Evolutionary conservation across 345 rosid genomes (phyloP).

Genomic region (Citrus mangshanensis): DNA sequence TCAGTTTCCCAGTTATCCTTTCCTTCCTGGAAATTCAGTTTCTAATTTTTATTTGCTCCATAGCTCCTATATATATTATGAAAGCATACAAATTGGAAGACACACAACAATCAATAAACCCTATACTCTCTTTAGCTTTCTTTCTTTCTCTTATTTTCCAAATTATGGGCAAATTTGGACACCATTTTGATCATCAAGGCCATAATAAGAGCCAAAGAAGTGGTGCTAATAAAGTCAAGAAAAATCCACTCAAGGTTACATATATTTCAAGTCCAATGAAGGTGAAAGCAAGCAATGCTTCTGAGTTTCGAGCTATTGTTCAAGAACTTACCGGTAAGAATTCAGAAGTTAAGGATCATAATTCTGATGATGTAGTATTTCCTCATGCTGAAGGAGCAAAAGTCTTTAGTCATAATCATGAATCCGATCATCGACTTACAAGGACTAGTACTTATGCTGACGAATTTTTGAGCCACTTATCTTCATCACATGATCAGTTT

Average conservation of each 20-base stretch:
- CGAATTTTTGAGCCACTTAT: background rate
- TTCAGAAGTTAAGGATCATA: slow-evolving; percentile 9
- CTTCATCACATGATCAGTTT: background rate
- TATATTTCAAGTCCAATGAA: slow-evolving; percentile 48
- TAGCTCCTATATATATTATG: background rate
- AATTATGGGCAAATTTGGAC: slow-evolving; percentile 23
- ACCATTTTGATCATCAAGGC: background rate
- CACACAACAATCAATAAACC: background rate
- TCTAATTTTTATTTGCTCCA: background rate
- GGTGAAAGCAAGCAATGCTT: slow-evolving; percentile 34
- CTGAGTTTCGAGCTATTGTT: slow-evolving; percentile 47
- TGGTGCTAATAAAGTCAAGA: slow-evolving; percentile 12
- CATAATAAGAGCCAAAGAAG: slow-evolving; percentile 7
- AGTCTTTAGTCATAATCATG: background rate
- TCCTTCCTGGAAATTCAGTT: slow-evolving; percentile 26
- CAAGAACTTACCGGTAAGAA: slow-evolving; percentile 49
- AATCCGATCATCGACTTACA: background rate
- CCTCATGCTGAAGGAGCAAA: background rate
- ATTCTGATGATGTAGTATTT: background rate
- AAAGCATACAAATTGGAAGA: background rate
- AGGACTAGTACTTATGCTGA: background rate
- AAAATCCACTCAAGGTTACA: slow-evolving; percentile 41
- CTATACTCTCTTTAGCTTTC: background rate
- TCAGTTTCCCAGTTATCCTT: background rate
- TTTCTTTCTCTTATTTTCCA: no score